Conservation (phyloP, 768 basidiomycete genomes). For the Rhizopogon sp. region DNA sequence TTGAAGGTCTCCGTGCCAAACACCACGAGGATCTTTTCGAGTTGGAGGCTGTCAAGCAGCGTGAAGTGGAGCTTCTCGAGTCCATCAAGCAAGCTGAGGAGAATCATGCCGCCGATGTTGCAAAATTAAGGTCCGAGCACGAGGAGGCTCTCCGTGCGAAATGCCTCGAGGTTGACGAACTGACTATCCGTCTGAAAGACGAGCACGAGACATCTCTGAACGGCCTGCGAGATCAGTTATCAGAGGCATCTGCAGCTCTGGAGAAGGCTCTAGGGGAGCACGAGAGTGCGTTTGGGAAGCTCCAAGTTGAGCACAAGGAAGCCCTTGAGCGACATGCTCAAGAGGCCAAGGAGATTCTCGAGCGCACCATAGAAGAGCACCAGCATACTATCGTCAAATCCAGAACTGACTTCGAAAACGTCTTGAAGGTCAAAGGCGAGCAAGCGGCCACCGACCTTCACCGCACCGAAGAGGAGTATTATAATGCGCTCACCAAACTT, state of each 20-base stretch:
- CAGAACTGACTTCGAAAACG: constrained; percentile 48
- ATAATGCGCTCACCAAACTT: constrained; percentile 73
- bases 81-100: constrained; percentile 44
- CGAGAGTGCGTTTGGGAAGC: constrained; percentile 53
- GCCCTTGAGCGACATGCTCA: constrained; percentile 48
- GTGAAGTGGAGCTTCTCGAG: constrained; percentile 49
- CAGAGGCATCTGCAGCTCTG: constrained; percentile 36
- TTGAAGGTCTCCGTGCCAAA: constrained; percentile 66
- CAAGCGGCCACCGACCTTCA: constrained; percentile 52
- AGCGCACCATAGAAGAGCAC: constrained; percentile 48
- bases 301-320: constrained; percentile 49
- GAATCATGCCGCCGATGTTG: constrained; percentile 45
- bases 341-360: constrained; percentile 48
- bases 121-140: constrained; percentile 41
- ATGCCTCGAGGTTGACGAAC: constrained; percentile 34
- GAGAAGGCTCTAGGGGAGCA: constrained; percentile 52
- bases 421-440: constrained; percentile 57
- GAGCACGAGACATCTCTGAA: constrained; percentile 41
- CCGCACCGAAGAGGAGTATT: constrained; percentile 76
- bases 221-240: constrained; percentile 40
- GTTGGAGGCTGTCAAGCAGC: constrained; percentile 52
- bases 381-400: constrained; percentile 44
- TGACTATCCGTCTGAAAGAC: constrained; percentile 41
- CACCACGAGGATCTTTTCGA: constrained; percentile 47
- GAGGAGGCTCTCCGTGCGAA: constrained; percentile 38